These are phyloP conservation scores for Fusarium nematophilum DNA, from an alignment of 2,329 filamentous ascomycete genomes.

Conservation along the genomic window DNA sequence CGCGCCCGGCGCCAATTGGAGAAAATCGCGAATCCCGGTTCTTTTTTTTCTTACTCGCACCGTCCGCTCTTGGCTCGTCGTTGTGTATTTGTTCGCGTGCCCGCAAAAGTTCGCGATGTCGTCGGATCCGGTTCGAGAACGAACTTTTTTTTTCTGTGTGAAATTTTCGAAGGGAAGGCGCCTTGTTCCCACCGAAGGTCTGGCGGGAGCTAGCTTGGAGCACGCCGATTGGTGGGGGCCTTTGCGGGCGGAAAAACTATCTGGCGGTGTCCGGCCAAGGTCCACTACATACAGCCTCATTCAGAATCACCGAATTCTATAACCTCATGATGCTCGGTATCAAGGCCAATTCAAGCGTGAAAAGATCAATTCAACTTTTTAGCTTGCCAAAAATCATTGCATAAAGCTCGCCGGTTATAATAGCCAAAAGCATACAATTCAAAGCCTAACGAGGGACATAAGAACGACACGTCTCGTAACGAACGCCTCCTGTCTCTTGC, in stretches of 20 bases:
- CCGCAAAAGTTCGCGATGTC: constrained; percentile 20
- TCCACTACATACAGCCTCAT: no score
- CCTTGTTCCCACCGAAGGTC: constrained; percentile 29
- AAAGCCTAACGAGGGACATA: constrained; percentile 39
- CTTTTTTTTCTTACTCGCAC: no score
- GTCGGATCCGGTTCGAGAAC: constrained; percentile 24
- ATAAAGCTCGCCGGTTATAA: not conserved
- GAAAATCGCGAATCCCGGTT: not conserved
- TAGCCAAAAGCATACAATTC: constrained; percentile 3
- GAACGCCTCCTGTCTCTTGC: constrained; percentile 34
- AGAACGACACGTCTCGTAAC: constrained; percentile 23
- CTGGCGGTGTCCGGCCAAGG: constrained; percentile 20
- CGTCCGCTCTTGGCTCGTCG: constrained; percentile 14
- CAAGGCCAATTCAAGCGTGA: no score
- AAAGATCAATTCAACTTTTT: not conserved
- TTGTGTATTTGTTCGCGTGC: constrained; percentile 7
- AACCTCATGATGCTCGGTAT: no score
- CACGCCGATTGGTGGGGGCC: constrained; percentile 31
- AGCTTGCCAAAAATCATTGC: not conserved
- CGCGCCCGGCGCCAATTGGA: constrained; percentile 20
- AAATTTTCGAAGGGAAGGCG: constrained; percentile 44
- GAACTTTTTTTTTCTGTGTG: constrained; percentile 45
- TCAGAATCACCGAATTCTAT: no score
- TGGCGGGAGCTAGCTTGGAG: constrained; percentile 36
- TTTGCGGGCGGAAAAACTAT: constrained; percentile 36